Base-by-base conservation (phyloP, 2,329 filamentous ascomycete genomes). In the Tolypocladium album region DNA sequence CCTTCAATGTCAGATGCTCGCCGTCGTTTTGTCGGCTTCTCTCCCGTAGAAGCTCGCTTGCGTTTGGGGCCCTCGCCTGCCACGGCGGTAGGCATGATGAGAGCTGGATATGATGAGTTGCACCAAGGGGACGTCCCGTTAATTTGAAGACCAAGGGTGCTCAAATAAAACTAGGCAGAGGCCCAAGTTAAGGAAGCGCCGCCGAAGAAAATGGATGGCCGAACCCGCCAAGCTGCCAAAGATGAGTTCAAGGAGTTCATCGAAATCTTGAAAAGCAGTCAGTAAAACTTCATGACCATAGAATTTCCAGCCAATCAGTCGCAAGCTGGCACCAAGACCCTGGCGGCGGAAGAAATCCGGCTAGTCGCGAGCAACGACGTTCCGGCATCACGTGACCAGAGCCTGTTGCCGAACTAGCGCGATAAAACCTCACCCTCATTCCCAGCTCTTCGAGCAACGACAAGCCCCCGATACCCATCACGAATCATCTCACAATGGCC, bases 401-500 rank as follows among this genome's bases (percentile, higher is more conserved):
- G 59, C 66, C 69, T 68, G 67, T 75, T 73, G 67, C 75, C 70
- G 72, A 75, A 67, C 65, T 73, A 75, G 71, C 71, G 72, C 70
- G 74, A 76, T 76, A 81, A 81, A 81, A 79, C 78, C 75, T 79
- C 78, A 78, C 74, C 71, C 71, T 74, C 73, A 74, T 70, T 70
- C 71, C 68, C 72, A 78, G 75, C 74, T 75, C 72, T 74, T 70
- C 67, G 67, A 72, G 70, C 73, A 78, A 74, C 74, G 74, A 74
- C 71, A 75, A 75, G 72, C 71, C 70, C 71, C 67, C 72, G 74
- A 73, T 74, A 78, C 73, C 78, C 80, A 80, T 79, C 78, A 40
- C 78, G 76, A 79, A 74, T 78, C 77, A 82, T 80, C 76, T 78
- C 84, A 89, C 82, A 89, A 97, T 97, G 93, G 93, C 93, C 84